These are phyloP conservation scores for Ensete ventricosum DNA, from an alignment of 176 grass and related monocot genomes.

Conservation along the genomic window DNA sequence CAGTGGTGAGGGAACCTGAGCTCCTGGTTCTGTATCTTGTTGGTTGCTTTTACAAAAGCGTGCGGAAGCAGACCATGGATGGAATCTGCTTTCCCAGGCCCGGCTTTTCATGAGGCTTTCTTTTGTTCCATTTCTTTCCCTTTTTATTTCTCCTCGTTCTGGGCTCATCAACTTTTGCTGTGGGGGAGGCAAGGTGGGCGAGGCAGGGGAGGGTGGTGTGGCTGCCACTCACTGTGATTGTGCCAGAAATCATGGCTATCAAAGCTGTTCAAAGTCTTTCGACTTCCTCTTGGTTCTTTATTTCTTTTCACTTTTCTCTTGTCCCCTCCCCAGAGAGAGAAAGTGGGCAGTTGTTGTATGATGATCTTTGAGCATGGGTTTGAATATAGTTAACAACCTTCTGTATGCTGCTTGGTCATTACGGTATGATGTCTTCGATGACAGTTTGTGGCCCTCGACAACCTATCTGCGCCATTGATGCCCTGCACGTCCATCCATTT, in stretches of 20 bases:
- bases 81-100: slow-evolving; percentile 1
- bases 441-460: no score
- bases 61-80: slow-evolving; percentile 5
- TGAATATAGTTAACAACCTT: neutral
- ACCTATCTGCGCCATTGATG: no score
- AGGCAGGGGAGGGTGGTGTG: slow-evolving; percentile 2
- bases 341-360: slow-evolving; percentile 19
- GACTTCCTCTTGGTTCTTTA: neutral
- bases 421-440: no score
- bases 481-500: no score
- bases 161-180: slow-evolving; percentile 1
- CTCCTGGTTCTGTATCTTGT: slow-evolving; percentile 8
- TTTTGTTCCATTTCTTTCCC: neutral
- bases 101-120: slow-evolving; percentile 4
- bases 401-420: no score
- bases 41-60: neutral
- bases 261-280: slow-evolving; percentile 7
- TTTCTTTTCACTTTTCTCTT: slow-evolving; percentile 1
- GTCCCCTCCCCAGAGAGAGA: neutral
- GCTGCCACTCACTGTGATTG: slow-evolving; percentile 8
- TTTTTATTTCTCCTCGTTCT: neutral
- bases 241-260: slow-evolving; percentile 15
- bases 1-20: neutral
- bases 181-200: neutral
- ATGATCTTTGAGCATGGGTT: slow-evolving; percentile 9